Base-by-base conservation (phyloP, 2,329 filamentous ascomycete genomes). In the Claviceps sp. region DNA sequence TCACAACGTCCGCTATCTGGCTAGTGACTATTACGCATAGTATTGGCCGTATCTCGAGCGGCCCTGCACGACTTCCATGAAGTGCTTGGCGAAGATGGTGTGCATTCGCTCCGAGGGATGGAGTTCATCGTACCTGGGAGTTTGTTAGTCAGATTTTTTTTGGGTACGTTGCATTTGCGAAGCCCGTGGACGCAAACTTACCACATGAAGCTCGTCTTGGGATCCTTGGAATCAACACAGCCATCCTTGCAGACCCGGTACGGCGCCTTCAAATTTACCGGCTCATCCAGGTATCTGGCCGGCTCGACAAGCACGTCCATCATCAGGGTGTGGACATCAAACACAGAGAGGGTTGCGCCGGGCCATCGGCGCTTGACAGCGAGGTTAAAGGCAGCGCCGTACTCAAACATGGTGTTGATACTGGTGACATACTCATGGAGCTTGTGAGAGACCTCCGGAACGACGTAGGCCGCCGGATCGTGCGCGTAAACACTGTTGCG, bases 81-180 rank as follows among this genome's bases (percentile, higher is more conserved):
- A 74, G 50, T 70, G 62, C 18, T 65, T 52, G 6, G 65, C 70
- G 47, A 73, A 64, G 38, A 72, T 62, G 52, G 69, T 61, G 41
- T 67, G 64, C 65, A 82, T 76, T 65, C 79, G 77, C 65, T 81
- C 74, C 34, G 80, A 82, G 0, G 85, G 84, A 68, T 91, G 86
- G 61, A 90, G 64, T 61, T 82, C 77, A 65, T 91, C 85, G 59
- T 74, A 76, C 68, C 68, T 70, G 24, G 37, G 9, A 34, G 30
- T 34, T 11, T 3, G 9, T 34, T 11, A 34, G 30, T 34, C 9
- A 34, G 6, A 30, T 8, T 9, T 30, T 1, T 9, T 30, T 30
- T 30, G 3, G 30, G 9, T 4, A 11, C 30, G 11, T 11, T 34
- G 30, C 30, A 34, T 34, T 34, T 34, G 9, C 9, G 30, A 34